Evolutionary conservation across 2,329 filamentous ascomycete genomes (phyloP).

Genomic region (Teratosphaeria pseudoeucalypti): DNA sequence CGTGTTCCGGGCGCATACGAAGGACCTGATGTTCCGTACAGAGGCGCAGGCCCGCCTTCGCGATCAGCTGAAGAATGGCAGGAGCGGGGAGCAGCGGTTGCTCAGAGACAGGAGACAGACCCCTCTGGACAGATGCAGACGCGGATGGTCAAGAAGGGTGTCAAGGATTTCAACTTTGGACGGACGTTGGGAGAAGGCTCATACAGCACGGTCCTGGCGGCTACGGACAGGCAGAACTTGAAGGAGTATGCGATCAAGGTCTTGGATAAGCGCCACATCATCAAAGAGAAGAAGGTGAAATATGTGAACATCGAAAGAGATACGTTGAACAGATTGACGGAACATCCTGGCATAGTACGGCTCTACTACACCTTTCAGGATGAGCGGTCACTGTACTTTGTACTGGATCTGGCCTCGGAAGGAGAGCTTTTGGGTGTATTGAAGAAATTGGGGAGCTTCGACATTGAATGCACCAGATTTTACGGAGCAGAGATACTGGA

Average conservation of each 20-base stretch:
- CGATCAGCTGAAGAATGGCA: slow-evolving; percentile 79
- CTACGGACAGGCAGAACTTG: slow-evolving; percentile 83
- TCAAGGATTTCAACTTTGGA: slow-evolving; percentile 92
- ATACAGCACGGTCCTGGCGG: slow-evolving; percentile 90
- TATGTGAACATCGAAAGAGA: slow-evolving; percentile 99
- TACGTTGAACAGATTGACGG: slow-evolving; percentile 87
- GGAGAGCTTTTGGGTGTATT: slow-evolving; percentile 86
- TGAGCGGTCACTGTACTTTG: slow-evolving; percentile 90
- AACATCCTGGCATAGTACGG: slow-evolving; percentile 91
- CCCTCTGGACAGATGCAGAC: slow-evolving; percentile 65
- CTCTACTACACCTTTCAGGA: slow-evolving; percentile 99
- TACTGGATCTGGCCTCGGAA: slow-evolving; percentile 83
- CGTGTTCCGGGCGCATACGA: slow-evolving; percentile 33
- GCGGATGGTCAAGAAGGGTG: slow-evolving; percentile 87
- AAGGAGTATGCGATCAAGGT: slow-evolving; percentile 99
- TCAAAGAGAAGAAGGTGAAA: slow-evolving; percentile 99
- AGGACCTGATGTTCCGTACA: slow-evolving; percentile 12
- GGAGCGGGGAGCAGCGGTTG: slow-evolving; percentile 82
- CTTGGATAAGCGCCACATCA: slow-evolving; percentile 95
- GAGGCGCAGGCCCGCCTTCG: slow-evolving; percentile 37
- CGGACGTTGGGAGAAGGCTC: slow-evolving; percentile 87
- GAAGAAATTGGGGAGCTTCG: slow-evolving; percentile 90
- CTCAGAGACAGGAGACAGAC: slow-evolving; percentile 72
- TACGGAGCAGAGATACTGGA: slow-evolving; percentile 95
- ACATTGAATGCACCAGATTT: slow-evolving; percentile 86